A percentile compares a stretch with the other conserved stretches of the same genome.
Evolutionary conservation across 331 rosid species (phyloP).

Genomic region (Stylosanthes scabra): DNA sequence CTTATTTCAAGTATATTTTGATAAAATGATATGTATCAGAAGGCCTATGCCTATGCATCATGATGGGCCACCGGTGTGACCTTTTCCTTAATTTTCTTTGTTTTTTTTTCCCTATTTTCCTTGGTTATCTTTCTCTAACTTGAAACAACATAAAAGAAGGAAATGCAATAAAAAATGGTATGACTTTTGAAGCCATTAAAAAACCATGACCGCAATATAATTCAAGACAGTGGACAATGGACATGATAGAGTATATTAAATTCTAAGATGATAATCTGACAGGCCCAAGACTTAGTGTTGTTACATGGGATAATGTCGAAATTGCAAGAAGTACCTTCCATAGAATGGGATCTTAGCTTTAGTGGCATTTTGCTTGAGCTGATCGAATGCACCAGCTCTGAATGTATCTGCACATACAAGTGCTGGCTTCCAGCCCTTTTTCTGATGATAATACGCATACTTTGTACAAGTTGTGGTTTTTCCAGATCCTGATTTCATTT

Average conservation of each 20-base stretch:
- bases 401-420: slow-evolving; percentile 91
- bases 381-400: slow-evolving; percentile 95
- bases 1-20: neutral
- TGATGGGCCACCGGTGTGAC: neutral
- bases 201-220: neutral
- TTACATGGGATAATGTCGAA: neutral
- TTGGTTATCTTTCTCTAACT: neutral
- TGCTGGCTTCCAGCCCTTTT: slow-evolving; percentile 74
- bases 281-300: neutral
- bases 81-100: neutral
- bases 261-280: neutral
- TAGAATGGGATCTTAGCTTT: slow-evolving; percentile 93
- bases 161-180: neutral
- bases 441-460: slow-evolving; percentile 78
- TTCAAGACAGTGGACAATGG: neutral
- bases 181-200: neutral
- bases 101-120: too few species aligned
- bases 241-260: neutral
- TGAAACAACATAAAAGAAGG: neutral
- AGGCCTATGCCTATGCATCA: neutral
- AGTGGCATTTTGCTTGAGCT: slow-evolving; percentile 88
- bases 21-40: neutral
- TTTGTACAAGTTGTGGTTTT: slow-evolving; percentile 93
- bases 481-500: slow-evolving; percentile 71
- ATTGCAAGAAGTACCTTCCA: slow-evolving; percentile 66